Base-by-base conservation (phyloP, 129 eudicot genomes). In the Chrysanthemum lavandulifolium region DNA sequence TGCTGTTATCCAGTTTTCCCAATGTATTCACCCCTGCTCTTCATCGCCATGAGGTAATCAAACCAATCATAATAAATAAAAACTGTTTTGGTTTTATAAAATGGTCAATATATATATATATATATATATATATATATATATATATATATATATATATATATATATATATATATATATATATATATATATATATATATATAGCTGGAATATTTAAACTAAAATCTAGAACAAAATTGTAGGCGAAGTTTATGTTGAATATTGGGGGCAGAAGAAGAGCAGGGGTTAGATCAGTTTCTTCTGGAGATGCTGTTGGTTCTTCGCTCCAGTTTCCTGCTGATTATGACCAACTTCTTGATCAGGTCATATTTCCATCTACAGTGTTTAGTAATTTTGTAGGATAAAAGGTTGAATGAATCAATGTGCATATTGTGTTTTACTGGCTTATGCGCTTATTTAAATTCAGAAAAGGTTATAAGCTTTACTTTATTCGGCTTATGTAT, bases 281-380 rank as follows among this genome's bases (percentile, higher is more conserved):
- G 50, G 67, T 60, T 62, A 76, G 40, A 74, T 81, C 89, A 19
- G 70, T 79, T 76, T 79, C 87, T 74, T 78, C 86, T 27, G 88
- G 83, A 9, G 79, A 72, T 52, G 52, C 61, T 45, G 31, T 45
- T 7, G 85, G 82, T 73, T 75, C 85, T 27, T 78, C 93, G n/a
- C 72, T 77, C 67, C 83, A 68, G 33, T 91, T 91, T 88, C 96
- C 97, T 13, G 83, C 65, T 45, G 93, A 86, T 77, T 91, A 88
- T 23, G 65, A 76, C 27, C 73, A 86, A 68, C 96, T 88, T 68
- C 89, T 91, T 81, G 79, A 68, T 69, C 96, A 91, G 79, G 93
- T 91, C 75, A 60, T 79, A 15, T 19, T 78, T 64, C 45, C 48
- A 19, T 23, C 48, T 40, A 2, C 31, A 49, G 3, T 64, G 40